Evolutionary conservation across 768 basidiomycete species (phyloP), one percentile per base, ranked within the genome.

Genomic region (Kwoniella sp.): DNA sequence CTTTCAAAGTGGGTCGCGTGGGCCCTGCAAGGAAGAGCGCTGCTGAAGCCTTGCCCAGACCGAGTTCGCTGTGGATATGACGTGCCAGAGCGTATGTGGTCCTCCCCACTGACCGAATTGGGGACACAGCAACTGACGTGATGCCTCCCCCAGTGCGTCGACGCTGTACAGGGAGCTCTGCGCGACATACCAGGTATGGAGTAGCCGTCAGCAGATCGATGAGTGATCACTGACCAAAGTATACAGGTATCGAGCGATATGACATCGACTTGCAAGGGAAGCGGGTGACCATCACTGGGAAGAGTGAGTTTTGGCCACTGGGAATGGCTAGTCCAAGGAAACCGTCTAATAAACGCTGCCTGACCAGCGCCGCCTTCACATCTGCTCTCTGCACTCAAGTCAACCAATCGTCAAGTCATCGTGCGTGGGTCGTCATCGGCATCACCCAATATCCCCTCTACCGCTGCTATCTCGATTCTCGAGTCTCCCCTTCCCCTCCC

Each of bases 41-140:
- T n/a, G n/a, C n/a, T n/a, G n/a, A n/a, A n/a, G 5, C 14, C 12
- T 26, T 26, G 41, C 3, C 4, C 32, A 74, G 73, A 72, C 70
- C 56, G 73, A 74, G 46, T 74, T 74, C 42, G 73, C 73, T 34
- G 73, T 74, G 33, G 73, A 74, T 50, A 74, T 74, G 73, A 74
- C 73, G 3, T 74, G 73, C 41, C 67, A 74, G 52, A 67, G 57
- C 26, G 69, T 71, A 28, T 52, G 69, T 45, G 10, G 1, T 20
- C 26, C 26, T 26, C 22, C n/a, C 22, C 8, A 39, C 26, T 23
- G 11, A 46, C 40, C 46, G 23, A 10, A 34, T 33, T 28, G 20
- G 36, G 25, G 12, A 40, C 22, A 22, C n/a, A n/a, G n/a, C n/a
- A 27, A n/a, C 34, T n/a, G 5, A 10, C 11, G 25, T 19, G 32